Evolutionary conservation across 306 rosid genomes (phyloP).

Genomic region (Glycyrrhiza uralensis): DNA sequence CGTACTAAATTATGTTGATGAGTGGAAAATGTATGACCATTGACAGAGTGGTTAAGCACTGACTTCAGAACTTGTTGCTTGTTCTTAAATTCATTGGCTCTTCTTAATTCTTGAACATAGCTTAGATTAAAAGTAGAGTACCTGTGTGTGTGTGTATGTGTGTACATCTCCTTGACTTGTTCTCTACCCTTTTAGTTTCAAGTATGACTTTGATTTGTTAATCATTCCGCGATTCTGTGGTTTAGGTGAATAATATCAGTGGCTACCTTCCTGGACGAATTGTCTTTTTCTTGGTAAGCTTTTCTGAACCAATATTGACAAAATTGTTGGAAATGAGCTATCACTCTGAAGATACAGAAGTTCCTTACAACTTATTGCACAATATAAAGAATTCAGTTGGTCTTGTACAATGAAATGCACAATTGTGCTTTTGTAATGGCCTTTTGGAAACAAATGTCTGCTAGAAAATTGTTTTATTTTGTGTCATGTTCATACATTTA

Average conservation of each 20-base stretch:
- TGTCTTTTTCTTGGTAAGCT: conserved; percentile 92
- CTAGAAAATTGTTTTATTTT: not conserved
- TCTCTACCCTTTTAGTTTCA: not conserved
- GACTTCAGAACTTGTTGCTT: not conserved
- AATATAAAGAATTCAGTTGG: not conserved
- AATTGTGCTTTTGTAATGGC: not conserved
- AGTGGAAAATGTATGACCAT: not conserved
- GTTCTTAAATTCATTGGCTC: not conserved
- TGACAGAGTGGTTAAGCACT: not conserved
- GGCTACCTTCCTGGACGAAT: conserved; percentile 99
- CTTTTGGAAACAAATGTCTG: not conserved
- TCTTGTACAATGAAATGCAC: not conserved
- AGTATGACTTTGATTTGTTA: conserved; percentile 17
- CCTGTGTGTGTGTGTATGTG: not conserved
- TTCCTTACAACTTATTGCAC: not conserved
- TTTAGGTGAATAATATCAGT: conserved; percentile 95
- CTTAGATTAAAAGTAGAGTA: not conserved
- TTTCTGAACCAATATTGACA: not conserved
- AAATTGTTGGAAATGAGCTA: not conserved
- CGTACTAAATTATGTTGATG: not conserved
- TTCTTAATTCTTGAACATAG: not conserved
- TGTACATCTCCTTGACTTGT: not conserved
- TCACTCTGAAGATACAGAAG: not conserved
- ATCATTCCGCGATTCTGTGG: conserved; percentile 13
- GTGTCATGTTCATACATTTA: conserved; percentile 10